Conservation (phyloP, 106 monocot genomes). For the Dendrobium nobile region DNA sequence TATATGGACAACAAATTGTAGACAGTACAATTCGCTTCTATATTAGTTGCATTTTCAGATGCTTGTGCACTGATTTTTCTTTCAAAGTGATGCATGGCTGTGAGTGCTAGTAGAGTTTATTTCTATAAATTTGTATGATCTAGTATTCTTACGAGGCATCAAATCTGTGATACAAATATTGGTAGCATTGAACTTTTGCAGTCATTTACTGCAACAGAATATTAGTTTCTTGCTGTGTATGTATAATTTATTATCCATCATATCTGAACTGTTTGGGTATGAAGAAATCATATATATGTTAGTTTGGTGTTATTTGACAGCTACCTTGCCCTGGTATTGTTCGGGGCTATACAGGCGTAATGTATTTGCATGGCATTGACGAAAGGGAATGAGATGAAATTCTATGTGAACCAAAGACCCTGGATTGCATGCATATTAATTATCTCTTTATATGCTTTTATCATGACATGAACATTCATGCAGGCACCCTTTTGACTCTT, state of each 20-base stretch:
- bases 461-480: neutral
- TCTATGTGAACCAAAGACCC: neutral
- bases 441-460: neutral
- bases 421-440: neutral
- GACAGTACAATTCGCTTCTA: neutral
- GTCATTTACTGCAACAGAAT: too few relatives aligned
- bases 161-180: neutral
- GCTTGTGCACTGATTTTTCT: neutral
- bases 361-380: neutral
- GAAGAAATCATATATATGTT: neutral
- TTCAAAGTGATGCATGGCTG: neutral
- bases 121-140: neutral
- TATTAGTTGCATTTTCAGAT: neutral
- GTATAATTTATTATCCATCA: neutral
- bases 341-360: neutral
- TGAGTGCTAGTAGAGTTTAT: neutral
- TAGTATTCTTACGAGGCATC: neutral
- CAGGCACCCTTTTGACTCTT: slow-evolving; percentile 97
- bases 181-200: neutral
- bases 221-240: too few relatives aligned
- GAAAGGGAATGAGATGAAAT: neutral
- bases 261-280: neutral
- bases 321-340: neutral
- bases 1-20: neutral
- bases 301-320: neutral